Conservation (phyloP, 129 eudicot species). For the Logfia minima region DNA sequence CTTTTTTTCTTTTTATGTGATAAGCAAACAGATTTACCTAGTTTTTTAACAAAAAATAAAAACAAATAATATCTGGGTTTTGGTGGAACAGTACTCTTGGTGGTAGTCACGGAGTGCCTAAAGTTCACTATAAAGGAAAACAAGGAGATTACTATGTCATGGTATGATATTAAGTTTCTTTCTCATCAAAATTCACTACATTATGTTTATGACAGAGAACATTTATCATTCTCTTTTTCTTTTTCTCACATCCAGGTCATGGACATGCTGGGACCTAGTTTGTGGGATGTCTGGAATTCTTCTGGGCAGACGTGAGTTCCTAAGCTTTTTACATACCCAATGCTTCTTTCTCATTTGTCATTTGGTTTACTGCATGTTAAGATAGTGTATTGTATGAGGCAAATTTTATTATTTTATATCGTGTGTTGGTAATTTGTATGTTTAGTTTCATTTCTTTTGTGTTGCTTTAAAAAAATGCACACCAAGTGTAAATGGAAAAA, state of each 20-base stretch:
- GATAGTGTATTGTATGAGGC: no score
- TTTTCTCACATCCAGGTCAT: slow-evolving; percentile 48
- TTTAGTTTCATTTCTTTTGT: slow-evolving; percentile 1
- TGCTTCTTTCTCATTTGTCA: background rate
- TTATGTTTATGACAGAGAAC: slow-evolving; percentile 32
- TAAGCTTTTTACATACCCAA: slow-evolving; percentile 1
- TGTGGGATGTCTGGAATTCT: slow-evolving; percentile 90
- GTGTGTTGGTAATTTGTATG: background rate
- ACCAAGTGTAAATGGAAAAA: slow-evolving; percentile 1
- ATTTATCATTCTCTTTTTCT: background rate
- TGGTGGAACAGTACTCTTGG: slow-evolving; percentile 66
- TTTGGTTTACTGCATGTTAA: slow-evolving; percentile 10
- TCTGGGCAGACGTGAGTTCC: slow-evolving; percentile 75
- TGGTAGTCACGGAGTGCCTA: slow-evolving; percentile 87
- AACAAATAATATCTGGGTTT: background rate
- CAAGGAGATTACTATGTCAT: slow-evolving; percentile 89
- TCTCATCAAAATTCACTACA: slow-evolving; percentile 13
- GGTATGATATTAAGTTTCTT: slow-evolving; percentile 45
- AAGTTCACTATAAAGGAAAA: slow-evolving; percentile 79
- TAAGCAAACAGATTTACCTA: background rate
- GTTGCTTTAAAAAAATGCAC: background rate
- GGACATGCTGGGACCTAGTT: slow-evolving; percentile 93
- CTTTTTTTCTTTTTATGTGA: background rate
- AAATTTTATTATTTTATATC: background rate
- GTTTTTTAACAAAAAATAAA: background rate